phyloP scores from a whole-genome alignment of 768 basidiomycete genomes.

The Hypholoma fasciculare region DNA sequence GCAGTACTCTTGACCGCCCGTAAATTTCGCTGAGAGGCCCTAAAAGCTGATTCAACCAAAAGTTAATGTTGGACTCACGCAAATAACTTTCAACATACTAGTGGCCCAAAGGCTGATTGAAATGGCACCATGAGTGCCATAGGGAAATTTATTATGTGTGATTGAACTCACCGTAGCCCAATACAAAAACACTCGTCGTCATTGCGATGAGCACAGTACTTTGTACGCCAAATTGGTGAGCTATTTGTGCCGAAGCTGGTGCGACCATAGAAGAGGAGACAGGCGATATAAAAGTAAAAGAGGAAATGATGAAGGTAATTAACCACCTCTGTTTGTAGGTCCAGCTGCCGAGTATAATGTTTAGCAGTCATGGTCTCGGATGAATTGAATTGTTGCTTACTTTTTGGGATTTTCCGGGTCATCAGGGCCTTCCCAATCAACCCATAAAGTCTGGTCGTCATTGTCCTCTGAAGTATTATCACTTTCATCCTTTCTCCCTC shows the following conservation, averaged over 20 bases:
- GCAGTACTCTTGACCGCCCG: conserved; percentile 65
- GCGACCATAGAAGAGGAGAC: conserved; percentile 77
- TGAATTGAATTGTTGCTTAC: conserved; percentile 26
- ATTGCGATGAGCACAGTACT: conserved; percentile 51
- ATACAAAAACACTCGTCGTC: conserved; percentile 52
- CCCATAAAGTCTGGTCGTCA: conserved; percentile 29
- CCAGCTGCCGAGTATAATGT: conserved; percentile 43
- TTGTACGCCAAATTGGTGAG: conserved; percentile 53
- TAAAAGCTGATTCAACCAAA: conserved; percentile 28
- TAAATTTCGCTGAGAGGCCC: conserved; percentile 75
- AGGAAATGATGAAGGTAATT: conserved; percentile 61
- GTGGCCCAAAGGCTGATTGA: conserved; percentile 47
- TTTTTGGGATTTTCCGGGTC: conserved; percentile 63
- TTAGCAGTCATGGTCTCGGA: background rate
- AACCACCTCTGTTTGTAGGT: conserved; percentile 59
- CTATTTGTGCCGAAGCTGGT: conserved; percentile 57
- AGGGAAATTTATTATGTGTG: background rate
- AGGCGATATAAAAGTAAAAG: conserved; percentile 68
- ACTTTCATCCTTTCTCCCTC: background rate
- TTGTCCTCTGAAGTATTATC: background rate
- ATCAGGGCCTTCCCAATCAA: conserved; percentile 65
- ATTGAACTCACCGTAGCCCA: conserved; percentile 52
- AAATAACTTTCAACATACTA: conserved; percentile 28
- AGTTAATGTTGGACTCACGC: background rate
- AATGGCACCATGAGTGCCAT: background rate